Evolutionary conservation across 257 asterid genomes (phyloP), one percentile per base, ranked within the genome.

Genomic region (Rubia yunnanensis): DNA sequence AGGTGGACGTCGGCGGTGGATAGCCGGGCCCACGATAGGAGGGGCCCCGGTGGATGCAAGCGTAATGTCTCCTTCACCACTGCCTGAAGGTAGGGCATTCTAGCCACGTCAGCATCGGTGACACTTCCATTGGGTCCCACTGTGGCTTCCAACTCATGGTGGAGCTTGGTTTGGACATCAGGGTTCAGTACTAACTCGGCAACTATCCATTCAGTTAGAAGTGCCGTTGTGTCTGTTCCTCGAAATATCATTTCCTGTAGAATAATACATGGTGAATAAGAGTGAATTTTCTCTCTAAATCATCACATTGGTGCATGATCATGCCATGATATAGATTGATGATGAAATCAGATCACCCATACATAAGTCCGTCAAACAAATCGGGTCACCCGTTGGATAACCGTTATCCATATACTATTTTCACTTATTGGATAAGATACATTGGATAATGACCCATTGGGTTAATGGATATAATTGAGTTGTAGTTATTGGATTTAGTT

Each of bases 21-120:
- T 13, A 84, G 72, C 5, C 84, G 77, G 30, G 87, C 75, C 91
- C 91, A 84, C 0, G 91, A 73, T 0, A 84, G 66, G 27, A 82
- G 84, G 28, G 91, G 91, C 0, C 91, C 87, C 0, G 87, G 87
- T 7, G 91, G 91, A 67, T 84, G 87, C 32, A 82, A 60, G 2
- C 90, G 78, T n/a, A 82, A 70, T 2, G 85, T 68, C 63, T 84
- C 90, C 38, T 79, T 84, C 17, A 84, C 72, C 53, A 82, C 77
- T 1, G 91, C 85, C 7, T 76, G 75, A 6, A 84, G 78, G 71
- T 82, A 84, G 58, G 81, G 76, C 13, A 80, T 57, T 27, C 61
- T 76, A n/a, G 77, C 30, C 38, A 79, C 52, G 54, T 69, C 77
- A 1, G 81, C 65, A 13, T 81, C 76, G 2, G 73, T 70, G 44